Evolutionary conservation across 2,329 filamentous ascomycete genomes (phyloP), one percentile per base, ranked within the genome.

Genomic region (Hypoxylon sp.): DNA sequence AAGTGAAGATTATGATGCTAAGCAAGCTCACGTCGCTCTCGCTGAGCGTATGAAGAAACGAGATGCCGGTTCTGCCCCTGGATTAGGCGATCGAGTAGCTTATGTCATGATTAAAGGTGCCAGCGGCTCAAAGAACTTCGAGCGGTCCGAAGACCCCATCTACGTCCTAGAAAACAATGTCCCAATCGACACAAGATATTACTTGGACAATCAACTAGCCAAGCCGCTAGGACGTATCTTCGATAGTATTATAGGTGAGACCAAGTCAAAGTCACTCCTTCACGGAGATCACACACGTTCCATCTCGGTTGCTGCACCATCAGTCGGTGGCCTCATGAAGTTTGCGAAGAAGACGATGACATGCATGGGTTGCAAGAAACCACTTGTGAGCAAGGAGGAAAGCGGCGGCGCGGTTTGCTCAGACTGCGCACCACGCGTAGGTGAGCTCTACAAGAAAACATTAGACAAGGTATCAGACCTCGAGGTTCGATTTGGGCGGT

Each of bases 311-410:
- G 94, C 95, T 2, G 96, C 94, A 19, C 95, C 97, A 0, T 92
- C 92, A 0, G 88, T 97, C 68, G 96, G 96, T 63, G 96, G 96
- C 0, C 84, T 99, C 70, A 99, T 99, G 96, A 98, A 97, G 82
- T 99, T 98, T 78, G 88, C 96, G 35, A 98, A 97, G 84, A 98
- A 97, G 84, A 99, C 96, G 2, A 91, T 94, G 82, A 98, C 96
- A 0, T 99, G 96, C 80, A 97, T 99, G 92, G 96, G 94, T 3
- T 99, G 96, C 88, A 99, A 98, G 87, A 98, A 98, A 81, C 96
- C 96, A 3, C 86, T 99, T 54, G 90, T 88, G 5, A 90, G 89
- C 66, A 92, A 93, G 73, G 88, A 92, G 50, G 95, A 98, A 81
- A 90, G 87, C 72, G 88, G 88, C 4, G 95, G 95, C 3, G 96